phyloP scores from a whole-genome alignment of 1,139 yeast genomes.

The Sugiyamaella castrensis region DNA sequence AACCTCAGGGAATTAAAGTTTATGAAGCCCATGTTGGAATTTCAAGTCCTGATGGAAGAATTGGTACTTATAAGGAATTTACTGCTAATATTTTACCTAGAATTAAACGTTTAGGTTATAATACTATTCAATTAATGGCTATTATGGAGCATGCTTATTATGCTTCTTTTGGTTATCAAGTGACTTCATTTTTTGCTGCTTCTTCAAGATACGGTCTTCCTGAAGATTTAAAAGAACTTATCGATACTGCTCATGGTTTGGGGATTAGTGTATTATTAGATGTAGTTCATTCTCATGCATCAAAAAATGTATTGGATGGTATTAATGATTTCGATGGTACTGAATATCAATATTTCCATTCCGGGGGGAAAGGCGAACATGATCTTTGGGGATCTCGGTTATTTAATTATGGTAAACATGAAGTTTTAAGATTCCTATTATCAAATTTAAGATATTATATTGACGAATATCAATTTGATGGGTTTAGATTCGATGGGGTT shows the following conservation, averaged over 20 bases:
- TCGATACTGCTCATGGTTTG: conserved; percentile 86
- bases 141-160: conserved; percentile 98
- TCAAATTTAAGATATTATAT: conserved; percentile 84
- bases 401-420: conserved; percentile 87
- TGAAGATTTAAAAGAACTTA: conserved; percentile 83
- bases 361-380: conserved; percentile 79
- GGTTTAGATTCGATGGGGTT: conserved; percentile 95
- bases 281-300: conserved; percentile 94
- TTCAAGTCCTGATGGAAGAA: conserved; percentile 81
- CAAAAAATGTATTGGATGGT: conserved; percentile 92
- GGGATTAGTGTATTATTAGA: conserved; percentile 87
- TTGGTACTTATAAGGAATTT: conserved; percentile 84
- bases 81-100: conserved; percentile 78
- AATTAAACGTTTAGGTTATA: conserved; percentile 80
- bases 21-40: conserved; percentile 98
- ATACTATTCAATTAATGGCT: conserved; percentile 94
- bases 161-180: conserved; percentile 95
- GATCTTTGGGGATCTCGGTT: conserved; percentile 93
- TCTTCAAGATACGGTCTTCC: conserved; percentile 93
- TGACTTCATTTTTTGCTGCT: conserved; percentile 86
- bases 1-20: conserved; percentile 66
- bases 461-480: conserved; percentile 85
- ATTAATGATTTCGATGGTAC: conserved; percentile 92
- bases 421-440: conserved; percentile 80
- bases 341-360: conserved; percentile 91